Base-by-base conservation (phyloP, 2,329 filamentous ascomycete genomes). In the Sclerotinia spermophila region DNA sequence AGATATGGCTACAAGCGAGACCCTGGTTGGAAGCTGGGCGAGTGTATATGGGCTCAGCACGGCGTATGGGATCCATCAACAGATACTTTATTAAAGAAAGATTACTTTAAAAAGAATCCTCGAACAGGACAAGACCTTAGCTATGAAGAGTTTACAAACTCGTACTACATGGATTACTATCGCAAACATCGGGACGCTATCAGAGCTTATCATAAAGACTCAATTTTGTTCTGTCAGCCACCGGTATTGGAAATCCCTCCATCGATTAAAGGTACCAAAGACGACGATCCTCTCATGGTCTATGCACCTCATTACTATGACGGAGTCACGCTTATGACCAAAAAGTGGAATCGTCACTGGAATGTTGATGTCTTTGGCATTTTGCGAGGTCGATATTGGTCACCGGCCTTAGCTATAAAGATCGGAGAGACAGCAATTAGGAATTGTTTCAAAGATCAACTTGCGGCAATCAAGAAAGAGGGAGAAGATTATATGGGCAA, bases 261-360 rank as follows among this genome's bases (percentile, higher is more conserved):
- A 0, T 84, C 85, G 59, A 91, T 98, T 79, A 97, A 96, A 80
- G 94, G 90, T 19, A 97, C 94, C 0, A 83, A 86, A 40, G 95
- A 98, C 78, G 94, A 98, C 76, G 94, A 99, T 75, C 89, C 89
- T 5, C 92, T 90, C 73, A 91, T 98, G 87, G 92, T 94, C 3
- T 98, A 97, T 80, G 91, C 96, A 15, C 93, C 94, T 2, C 96
- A 99, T 81, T 99, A 93, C 79, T 99, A 99, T 80, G 96, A 99
- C 76, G 96, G 96, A 17, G 91, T 99, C 70, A 99, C 96, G 0
- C 85, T 99, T 5, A 92, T 99, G 86, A 98, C 93, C 19, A 99
- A 99, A 82, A 97, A 97, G 80, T 99, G 96, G 96, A 99, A 98
- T 79, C 91, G 94, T 53, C 89, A 91, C 24, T 99, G 96, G 92